Base-by-base conservation (phyloP, 345 rosid genomes). In the Populus deltoides region DNA sequence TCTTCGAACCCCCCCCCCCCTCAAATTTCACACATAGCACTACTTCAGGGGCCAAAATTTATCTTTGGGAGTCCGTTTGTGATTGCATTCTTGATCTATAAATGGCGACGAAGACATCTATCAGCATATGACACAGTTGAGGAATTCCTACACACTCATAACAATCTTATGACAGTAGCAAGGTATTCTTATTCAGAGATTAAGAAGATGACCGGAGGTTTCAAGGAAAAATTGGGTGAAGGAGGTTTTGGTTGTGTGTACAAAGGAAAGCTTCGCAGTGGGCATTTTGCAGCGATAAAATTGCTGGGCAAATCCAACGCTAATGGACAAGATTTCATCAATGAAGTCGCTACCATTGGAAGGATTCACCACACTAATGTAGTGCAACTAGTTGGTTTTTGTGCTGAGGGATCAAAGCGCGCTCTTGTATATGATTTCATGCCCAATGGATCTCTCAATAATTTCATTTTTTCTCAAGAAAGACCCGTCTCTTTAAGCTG, bases 161-260 rank as follows among this genome's bases (percentile, higher is more conserved):
- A 62, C 15, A 25, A 66, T 29, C 70, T 66, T 36, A 17, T 66
- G 11, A 24, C 43, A 66, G 33, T 66, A 5, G 17, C 33, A 31
- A 66, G 70, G 13, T 66, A 66, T 17, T 66, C 70, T 66, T 66
- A 66, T 36, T 66, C 39, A 0, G 20, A 33, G 39, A 13, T 66
- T 2, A 29, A 29, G 20, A 66, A 13, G 39, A 66, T 66, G 20
- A 66, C 70, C 3, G 24, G 41, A 4, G 70, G 70, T 29, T 66
- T 66, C 39, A 66, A 66, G 70, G 70, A 66, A 10, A 33, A 31
- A 7, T 4, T 66, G 1, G 70, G 70, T 1, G 43, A 66, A 66
- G 70, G 70, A 66, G 70, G 70, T 13, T 66, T 66, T 31, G 70
- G 70, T 5, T 31, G 70, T 6, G 70, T 66, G 39, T 66, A 66